A percentile compares a stretch with the other conserved stretches of the same genome.
These are phyloP conservation scores for Acacia pycnantha DNA, from an alignment of 331 rosid species.

Conservation along the genomic window DNA sequence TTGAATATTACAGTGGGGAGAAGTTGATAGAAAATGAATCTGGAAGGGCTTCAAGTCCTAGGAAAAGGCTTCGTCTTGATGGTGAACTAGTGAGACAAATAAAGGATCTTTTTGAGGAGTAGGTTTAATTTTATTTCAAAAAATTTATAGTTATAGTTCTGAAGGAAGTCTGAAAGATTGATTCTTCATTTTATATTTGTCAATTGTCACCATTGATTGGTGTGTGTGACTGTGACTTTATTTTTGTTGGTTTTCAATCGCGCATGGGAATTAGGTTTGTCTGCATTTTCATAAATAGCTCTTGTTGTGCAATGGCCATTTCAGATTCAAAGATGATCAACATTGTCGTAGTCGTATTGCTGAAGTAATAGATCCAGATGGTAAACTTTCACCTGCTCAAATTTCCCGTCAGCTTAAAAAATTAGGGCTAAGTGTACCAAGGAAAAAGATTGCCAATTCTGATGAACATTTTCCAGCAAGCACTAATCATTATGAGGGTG, in stretches of 20 bases:
- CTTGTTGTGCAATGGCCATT: slow-evolving; percentile 24
- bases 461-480: slow-evolving; percentile 33
- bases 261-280: not conserved
- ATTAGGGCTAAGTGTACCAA: slow-evolving; percentile 56
- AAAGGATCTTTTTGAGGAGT: slow-evolving; percentile 78
- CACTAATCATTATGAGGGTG: slow-evolving; percentile 42
- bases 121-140: slow-evolving; percentile 28
- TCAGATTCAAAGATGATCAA: slow-evolving; percentile 68
- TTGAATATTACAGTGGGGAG: not conserved
- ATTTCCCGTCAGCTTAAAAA: slow-evolving; percentile 65
- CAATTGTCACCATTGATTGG: slow-evolving; percentile 4
- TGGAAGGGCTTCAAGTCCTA: slow-evolving; percentile 48
- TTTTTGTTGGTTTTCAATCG: not conserved
- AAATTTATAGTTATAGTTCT: not conserved
- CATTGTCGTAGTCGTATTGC: slow-evolving; percentile 68
- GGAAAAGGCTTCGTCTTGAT: slow-evolving; percentile 62
- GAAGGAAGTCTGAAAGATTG: slow-evolving; percentile 12
- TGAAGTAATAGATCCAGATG: slow-evolving; percentile 66
- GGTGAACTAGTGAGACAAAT: slow-evolving; percentile 63
- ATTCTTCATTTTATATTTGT: slow-evolving; percentile 2
- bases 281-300: slow-evolving; percentile 17
- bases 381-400: slow-evolving; percentile 67
- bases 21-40: slow-evolving; percentile 46
- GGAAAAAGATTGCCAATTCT: slow-evolving; percentile 41
- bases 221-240: not conserved